Conservation (phyloP, 2,329 filamentous ascomycete species). For the Aspergillus neoniger region DNA sequence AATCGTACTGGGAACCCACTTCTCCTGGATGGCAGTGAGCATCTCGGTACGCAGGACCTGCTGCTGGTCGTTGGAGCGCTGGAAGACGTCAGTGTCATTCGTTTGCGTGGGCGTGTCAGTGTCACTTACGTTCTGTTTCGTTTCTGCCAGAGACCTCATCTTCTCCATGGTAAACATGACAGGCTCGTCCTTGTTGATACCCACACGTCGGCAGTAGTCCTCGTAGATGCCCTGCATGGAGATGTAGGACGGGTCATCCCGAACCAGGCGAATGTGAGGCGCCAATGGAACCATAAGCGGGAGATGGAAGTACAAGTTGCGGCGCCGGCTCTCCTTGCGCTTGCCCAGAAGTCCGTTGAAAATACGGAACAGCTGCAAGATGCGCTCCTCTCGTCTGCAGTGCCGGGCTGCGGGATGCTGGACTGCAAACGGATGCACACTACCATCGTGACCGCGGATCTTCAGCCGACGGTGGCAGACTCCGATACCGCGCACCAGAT, state of each 20-base stretch:
- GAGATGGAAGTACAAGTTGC: constrained; percentile 93
- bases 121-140: constrained; percentile 56
- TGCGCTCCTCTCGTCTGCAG: constrained; percentile 90
- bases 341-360: constrained; percentile 91
- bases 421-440: constrained; percentile 92
- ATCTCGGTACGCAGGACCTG: constrained; percentile 80
- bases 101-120: neutral
- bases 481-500: constrained; percentile 85
- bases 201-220: constrained; percentile 86
- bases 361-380: constrained; percentile 93
- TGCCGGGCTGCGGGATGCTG: constrained; percentile 93
- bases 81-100: constrained; percentile 30
- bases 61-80: constrained; percentile 63
- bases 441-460: constrained; percentile 96
- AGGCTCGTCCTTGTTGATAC: constrained; percentile 91
- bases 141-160: constrained; percentile 72
- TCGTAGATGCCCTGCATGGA: constrained; percentile 95
- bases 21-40: constrained; percentile 91
- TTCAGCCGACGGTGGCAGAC: constrained; percentile 90
- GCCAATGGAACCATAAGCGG: constrained; percentile 95
- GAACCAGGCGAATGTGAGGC: constrained; percentile 90
- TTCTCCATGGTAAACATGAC: constrained; percentile 95
- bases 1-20: constrained; percentile 81
- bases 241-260: constrained; percentile 92
- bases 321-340: constrained; percentile 90